A percentile compares a stretch with the other conserved stretches of the same genome.
phyloP scores from a whole-genome alignment of 768 basidiomycete species.

The Mycena galopus region DNA sequence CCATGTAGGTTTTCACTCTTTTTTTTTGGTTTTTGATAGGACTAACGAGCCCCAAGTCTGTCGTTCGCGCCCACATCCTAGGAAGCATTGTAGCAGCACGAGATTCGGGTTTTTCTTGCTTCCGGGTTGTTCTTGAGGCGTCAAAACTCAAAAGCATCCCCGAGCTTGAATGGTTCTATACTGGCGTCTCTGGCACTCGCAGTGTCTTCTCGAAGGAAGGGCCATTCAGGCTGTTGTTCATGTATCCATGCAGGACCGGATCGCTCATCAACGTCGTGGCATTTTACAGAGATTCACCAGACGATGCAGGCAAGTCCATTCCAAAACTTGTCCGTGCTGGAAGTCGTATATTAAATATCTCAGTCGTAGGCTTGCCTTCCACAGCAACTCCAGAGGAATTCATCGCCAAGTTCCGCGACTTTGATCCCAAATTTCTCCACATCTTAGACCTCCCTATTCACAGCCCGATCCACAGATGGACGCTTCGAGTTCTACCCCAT shows the following conservation, averaged over 20 bases:
- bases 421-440: background rate
- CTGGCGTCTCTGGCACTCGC: background rate
- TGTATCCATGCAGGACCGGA: background rate
- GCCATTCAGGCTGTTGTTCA: background rate
- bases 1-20: background rate
- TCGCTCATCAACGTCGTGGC: background rate
- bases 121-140: background rate
- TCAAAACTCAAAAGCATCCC: background rate
- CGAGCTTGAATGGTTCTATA: background rate
- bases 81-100: background rate
- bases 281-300: background rate
- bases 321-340: background rate
- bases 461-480: background rate
- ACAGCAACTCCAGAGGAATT: background rate
- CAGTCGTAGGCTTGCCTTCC: background rate
- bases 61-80: background rate
- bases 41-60: background rate
- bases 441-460: background rate
- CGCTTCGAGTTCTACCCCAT: background rate
- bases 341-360: background rate
- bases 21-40: background rate
- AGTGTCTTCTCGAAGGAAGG: background rate
- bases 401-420: background rate
- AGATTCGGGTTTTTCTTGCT: background rate
- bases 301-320: background rate